These are phyloP conservation scores for Xylaria longipes DNA, from an alignment of 495 filamentous ascomycete species.

Conservation along the genomic window DNA sequence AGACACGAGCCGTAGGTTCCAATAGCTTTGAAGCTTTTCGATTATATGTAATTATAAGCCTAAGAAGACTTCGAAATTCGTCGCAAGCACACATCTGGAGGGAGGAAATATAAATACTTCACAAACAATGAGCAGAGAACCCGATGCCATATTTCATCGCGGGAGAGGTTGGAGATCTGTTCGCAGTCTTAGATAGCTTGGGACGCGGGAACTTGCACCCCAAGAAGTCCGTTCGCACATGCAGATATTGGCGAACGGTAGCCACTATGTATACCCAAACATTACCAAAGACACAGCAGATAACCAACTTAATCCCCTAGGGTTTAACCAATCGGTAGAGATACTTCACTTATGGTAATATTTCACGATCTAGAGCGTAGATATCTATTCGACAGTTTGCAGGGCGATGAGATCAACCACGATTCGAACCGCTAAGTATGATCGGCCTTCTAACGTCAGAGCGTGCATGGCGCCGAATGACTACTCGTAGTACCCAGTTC, in stretches of 20 bases:
- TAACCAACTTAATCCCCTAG: background rate
- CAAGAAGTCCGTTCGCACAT: constrained; percentile 13
- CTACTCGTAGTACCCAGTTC: background rate
- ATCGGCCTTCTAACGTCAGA: constrained; percentile 6
- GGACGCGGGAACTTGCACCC: constrained; percentile 12
- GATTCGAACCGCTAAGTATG: background rate
- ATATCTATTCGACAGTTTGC: background rate
- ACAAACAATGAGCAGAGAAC: background rate
- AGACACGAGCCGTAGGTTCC: background rate
- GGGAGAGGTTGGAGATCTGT: background rate
- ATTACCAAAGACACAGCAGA: background rate
- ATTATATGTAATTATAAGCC: background rate
- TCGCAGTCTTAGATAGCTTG: background rate
- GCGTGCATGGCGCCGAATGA: constrained; percentile 5
- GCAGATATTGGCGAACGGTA: background rate
- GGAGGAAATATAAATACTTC: constrained; percentile 1
- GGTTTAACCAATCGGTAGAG: background rate
- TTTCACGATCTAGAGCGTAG: background rate
- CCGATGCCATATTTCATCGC: background rate
- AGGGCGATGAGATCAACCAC: constrained; percentile 6
- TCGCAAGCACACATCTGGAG: background rate
- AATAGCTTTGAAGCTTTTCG: background rate
- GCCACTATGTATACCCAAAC: background rate
- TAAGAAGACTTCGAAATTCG: background rate
- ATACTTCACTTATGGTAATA: background rate